Percentiles rank a stretch among this genome's conserved stretches.
Conservation (phyloP, 805 yeast species). For the Kockiozyma suomiensis region DNA sequence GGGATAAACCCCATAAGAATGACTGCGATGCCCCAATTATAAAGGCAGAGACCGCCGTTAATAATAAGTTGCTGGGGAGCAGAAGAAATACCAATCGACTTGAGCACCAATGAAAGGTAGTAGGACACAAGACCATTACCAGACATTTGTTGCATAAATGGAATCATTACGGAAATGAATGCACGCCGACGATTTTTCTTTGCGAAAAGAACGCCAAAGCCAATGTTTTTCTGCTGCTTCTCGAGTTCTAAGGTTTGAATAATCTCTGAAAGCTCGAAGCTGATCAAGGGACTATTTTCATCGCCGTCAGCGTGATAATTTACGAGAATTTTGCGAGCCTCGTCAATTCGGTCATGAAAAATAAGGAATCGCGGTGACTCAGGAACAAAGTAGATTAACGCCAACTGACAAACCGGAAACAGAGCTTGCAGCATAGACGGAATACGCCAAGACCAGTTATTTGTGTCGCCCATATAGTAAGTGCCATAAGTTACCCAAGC, state of each 20-base stretch:
- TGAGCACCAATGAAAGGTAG: slow-evolving; percentile 54
- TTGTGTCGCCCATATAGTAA: slow-evolving; percentile 1
- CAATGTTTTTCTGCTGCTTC: slow-evolving; percentile 43
- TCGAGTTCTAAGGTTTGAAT: slow-evolving; percentile 48
- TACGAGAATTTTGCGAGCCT: slow-evolving; percentile 49
- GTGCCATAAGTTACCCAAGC: slow-evolving; percentile 56
- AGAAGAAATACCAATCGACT: slow-evolving; percentile 57
- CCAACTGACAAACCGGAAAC: slow-evolving; percentile 43
- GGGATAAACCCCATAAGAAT: slow-evolving; percentile 39
- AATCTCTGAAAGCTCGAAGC: slow-evolving; percentile 43
- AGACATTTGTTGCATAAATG: slow-evolving; percentile 50
- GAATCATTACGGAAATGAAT: slow-evolving; percentile 43
- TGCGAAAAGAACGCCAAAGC: slow-evolving; percentile 46
- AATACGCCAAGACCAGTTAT: slow-evolving; percentile 41
- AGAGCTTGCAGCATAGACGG: slow-evolving; percentile 49
- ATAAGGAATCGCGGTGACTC: slow-evolving; percentile 55
- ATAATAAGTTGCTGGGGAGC: slow-evolving; percentile 50
- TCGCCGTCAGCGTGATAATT: slow-evolving; percentile 49
- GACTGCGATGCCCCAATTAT: slow-evolving; percentile 44
- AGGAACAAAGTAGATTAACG: slow-evolving; percentile 45
- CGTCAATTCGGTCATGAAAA: slow-evolving; percentile 47
- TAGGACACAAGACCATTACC: slow-evolving; percentile 59
- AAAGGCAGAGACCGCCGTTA: slow-evolving; percentile 55
- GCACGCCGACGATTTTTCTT: slow-evolving; percentile 50
- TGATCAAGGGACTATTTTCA: slow-evolving; percentile 32